These are phyloP conservation scores for Lyophyllum decastes DNA, from an alignment of 768 basidiomycete species.

Conservation along the genomic window DNA sequence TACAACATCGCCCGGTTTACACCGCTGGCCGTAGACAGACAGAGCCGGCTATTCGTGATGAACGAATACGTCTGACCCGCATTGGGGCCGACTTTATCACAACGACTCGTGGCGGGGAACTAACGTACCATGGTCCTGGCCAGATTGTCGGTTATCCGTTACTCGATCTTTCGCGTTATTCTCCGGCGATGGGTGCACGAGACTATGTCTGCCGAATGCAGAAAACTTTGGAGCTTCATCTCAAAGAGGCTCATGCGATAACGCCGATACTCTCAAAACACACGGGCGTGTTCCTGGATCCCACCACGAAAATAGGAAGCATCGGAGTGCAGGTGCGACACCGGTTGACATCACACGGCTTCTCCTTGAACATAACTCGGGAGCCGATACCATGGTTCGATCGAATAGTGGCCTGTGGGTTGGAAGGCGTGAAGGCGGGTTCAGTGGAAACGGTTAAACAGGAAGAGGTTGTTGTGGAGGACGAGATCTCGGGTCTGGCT, in stretches of 20 bases:
- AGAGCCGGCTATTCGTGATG: constrained; percentile 54
- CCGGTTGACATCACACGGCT: constrained; percentile 92
- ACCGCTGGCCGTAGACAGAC: constrained; percentile 91
- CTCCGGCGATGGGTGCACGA: constrained; percentile 69
- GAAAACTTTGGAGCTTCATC: constrained; percentile 62
- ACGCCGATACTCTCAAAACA: constrained; percentile 64
- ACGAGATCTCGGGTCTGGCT: constrained; percentile 54
- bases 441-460: constrained; percentile 55
- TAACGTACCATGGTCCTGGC: constrained; percentile 97
- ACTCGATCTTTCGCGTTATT: constrained; percentile 81
- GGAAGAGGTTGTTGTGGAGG: constrained; percentile 40
- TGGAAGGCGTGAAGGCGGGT: constrained; percentile 79
- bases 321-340: constrained; percentile 97
- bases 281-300: constrained; percentile 87
- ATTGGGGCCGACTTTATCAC: constrained; percentile 88
- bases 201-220: constrained; percentile 89
- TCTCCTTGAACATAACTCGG: constrained; percentile 85
- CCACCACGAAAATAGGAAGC: constrained; percentile 85
- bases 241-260: constrained; percentile 62
- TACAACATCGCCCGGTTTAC: constrained; percentile 93
- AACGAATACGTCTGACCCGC: constrained; percentile 61
- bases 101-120: constrained; percentile 85
- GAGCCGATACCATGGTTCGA: constrained; percentile 88
- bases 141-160: constrained; percentile 96
- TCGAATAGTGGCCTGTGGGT: constrained; percentile 87